Base-by-base conservation (phyloP, 306 rosid species). In the Phaseolus lunatus region DNA sequence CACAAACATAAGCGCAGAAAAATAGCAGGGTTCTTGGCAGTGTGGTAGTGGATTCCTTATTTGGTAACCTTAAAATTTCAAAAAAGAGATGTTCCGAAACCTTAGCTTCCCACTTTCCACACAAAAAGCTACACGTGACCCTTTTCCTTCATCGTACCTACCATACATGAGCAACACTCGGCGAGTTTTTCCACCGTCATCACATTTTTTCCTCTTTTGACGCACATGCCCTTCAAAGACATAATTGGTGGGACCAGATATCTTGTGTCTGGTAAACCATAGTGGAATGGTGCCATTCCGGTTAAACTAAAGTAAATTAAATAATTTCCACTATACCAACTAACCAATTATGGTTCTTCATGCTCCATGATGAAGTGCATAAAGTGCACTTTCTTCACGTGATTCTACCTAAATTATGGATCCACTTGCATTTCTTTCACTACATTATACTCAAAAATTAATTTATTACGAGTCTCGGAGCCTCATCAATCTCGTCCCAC, bases 1-100 rank as follows among this genome's bases (percentile, higher is more conserved):
- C 18, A 49, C 27, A 59, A 24, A 70, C 47, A 49, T 16, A 26
- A 0, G 4, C n/a, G 3, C 41, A 44, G 43, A 15, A 1, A 45
- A 45, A 69, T 27, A 48, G 27, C 18, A 24, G 10, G 24, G 41
- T 7, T 39, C 41, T 66, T 66, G 33, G 12, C 33, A 66, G 18
- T 11, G 31, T 23, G 6, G 33, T 37, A 11, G 15, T 0, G 18
- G 35, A 48, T 81, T 83, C 92, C 90, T 77, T 31, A 80, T 84
- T 57, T 76, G 67, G 96, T 77, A 91, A 89, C 93, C 93, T 89
- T 84, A 84, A 81, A 79, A 63, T 70, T 53, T 50, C 41, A 39
- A 39, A 76, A 81, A 52, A 14, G 71, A 16, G 3, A 27, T 43
- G n/a, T 5, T 23, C 45, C 77, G 3, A 48, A 78, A 24, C 45